Conservation (phyloP, 2,329 filamentous ascomycete genomes). For the Hypoxylon rubiginosum region DNA sequence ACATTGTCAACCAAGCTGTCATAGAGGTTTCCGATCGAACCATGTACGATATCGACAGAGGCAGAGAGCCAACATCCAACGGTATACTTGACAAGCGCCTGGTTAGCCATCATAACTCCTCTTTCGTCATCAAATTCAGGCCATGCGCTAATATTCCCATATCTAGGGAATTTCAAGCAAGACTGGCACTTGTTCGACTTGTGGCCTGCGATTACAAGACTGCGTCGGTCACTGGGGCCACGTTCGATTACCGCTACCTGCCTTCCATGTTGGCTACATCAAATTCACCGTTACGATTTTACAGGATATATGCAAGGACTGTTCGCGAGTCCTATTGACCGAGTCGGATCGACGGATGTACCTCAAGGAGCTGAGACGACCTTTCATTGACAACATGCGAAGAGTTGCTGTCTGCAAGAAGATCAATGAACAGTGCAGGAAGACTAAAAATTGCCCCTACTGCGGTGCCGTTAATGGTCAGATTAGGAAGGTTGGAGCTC, state of each 20-base stretch:
- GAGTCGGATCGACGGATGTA: slow-evolving; percentile 83
- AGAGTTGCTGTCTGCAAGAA: slow-evolving; percentile 87
- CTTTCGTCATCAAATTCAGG: not conserved
- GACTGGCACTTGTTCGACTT: slow-evolving; percentile 82
- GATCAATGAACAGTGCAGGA: slow-evolving; percentile 90
- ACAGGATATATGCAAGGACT: slow-evolving; percentile 97
- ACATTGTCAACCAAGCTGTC: slow-evolving; percentile 95
- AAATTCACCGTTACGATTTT: slow-evolving; percentile 93
- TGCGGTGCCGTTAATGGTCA: slow-evolving; percentile 89
- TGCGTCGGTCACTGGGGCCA: slow-evolving; percentile 98
- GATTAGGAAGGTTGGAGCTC: slow-evolving; percentile 90
- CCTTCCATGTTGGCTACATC: slow-evolving; percentile 96
- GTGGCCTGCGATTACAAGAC: slow-evolving; percentile 81
- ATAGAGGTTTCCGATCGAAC: slow-evolving; percentile 94
- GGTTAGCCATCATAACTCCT: slow-evolving; percentile 55
- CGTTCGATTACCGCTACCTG: slow-evolving; percentile 88
- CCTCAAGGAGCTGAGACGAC: slow-evolving; percentile 83
- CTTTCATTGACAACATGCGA: slow-evolving; percentile 87
- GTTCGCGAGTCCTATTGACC: slow-evolving; percentile 84
- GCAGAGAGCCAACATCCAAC: slow-evolving; percentile 80
- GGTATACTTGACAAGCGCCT: slow-evolving; percentile 90
- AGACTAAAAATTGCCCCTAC: slow-evolving; percentile 83
- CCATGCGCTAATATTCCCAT: slow-evolving; percentile 20
- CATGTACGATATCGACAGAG: slow-evolving; percentile 89
- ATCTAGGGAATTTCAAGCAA: slow-evolving; percentile 79